These are phyloP conservation scores for Tetraselmis chui DNA, from an alignment of 139 green algal species.

Conservation along the genomic window DNA sequence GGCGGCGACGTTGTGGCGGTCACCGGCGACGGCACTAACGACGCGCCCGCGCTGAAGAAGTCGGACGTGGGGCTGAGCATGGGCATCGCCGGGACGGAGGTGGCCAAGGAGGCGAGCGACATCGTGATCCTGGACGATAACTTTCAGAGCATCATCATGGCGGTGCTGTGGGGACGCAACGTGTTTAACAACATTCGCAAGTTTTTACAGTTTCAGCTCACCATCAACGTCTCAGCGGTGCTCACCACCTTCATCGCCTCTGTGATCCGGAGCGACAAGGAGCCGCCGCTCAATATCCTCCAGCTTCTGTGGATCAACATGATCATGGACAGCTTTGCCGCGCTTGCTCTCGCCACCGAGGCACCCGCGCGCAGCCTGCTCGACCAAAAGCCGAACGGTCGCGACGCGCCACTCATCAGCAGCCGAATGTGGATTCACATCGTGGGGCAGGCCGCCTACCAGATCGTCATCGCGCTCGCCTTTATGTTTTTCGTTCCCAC, in stretches of 20 bases:
- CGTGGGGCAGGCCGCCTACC: slow-evolving; percentile 59
- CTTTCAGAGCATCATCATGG: slow-evolving; percentile 70
- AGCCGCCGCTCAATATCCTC: slow-evolving; percentile 60
- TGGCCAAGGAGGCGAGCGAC: slow-evolving; percentile 79
- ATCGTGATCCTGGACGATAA: slow-evolving; percentile 88
- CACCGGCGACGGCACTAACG: slow-evolving; percentile 79
- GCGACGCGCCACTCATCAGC: slow-evolving; percentile 35
- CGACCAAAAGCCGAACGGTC: slow-evolving; percentile 45
- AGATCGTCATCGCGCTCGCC: too few relatives aligned
- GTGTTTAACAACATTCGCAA: slow-evolving; percentile 73
- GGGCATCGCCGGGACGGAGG: slow-evolving; percentile 83
- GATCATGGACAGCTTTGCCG: slow-evolving; percentile 83
- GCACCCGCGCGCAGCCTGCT: slow-evolving; percentile 53
- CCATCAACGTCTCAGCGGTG: slow-evolving; percentile 69
- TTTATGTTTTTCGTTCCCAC: too few relatives aligned
- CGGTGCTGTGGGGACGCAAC: slow-evolving; percentile 80
- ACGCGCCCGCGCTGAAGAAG: slow-evolving; percentile 82
- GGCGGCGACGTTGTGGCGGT: not conserved
- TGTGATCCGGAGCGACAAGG: slow-evolving; percentile 38
- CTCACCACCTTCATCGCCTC: slow-evolving; percentile 50
- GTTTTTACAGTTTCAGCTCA: slow-evolving; percentile 83
- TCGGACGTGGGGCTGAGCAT: slow-evolving; percentile 90
- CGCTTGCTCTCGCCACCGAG: slow-evolving; percentile 74
- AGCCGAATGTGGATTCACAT: slow-evolving; percentile 50
- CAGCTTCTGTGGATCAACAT: slow-evolving; percentile 88